phyloP scores from a whole-genome alignment of 768 basidiomycete species.

The Lactarius deliciosus region DNA sequence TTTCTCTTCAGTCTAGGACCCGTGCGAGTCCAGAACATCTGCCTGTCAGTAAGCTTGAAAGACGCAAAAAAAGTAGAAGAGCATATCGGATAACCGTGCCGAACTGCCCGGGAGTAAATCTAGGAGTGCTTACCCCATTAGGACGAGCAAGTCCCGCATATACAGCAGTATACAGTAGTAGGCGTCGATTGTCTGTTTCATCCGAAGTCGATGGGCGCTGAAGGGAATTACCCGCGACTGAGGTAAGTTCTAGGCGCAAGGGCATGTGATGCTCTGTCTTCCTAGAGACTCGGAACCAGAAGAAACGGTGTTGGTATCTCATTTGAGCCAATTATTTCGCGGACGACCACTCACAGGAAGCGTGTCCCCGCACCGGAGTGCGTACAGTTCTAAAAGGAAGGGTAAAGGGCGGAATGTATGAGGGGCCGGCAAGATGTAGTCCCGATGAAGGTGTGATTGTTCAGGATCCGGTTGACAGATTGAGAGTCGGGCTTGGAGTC shows the following conservation, averaged over 20 bases:
- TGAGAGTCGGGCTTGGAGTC: not conserved
- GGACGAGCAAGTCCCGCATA: not conserved
- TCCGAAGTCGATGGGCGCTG: not conserved
- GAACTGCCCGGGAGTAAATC: not conserved
- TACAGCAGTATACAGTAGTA: not conserved
- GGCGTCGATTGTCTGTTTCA: not conserved
- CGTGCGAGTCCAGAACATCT: not conserved
- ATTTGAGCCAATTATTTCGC: too few relatives aligned
- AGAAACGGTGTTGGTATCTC: not conserved
- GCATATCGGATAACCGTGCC: constrained; percentile 11
- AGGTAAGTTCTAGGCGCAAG: not conserved
- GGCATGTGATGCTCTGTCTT: not conserved
- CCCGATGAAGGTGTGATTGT: not conserved
- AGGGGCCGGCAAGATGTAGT: constrained; percentile 4
- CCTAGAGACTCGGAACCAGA: not conserved
- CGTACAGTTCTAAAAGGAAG: constrained; percentile 1
- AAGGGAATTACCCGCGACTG: not conserved
- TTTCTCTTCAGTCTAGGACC: not conserved
- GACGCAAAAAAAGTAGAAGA: not conserved
- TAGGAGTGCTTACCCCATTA: constrained; percentile 2
- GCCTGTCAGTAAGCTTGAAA: not conserved
- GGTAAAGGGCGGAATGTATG: constrained; percentile 5
- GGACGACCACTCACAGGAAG: not conserved
- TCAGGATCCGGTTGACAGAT: not conserved
- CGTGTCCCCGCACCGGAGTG: not conserved